These are phyloP conservation scores for Turritis glabra DNA, from an alignment of 345 rosid genomes.

Conservation along the genomic window DNA sequence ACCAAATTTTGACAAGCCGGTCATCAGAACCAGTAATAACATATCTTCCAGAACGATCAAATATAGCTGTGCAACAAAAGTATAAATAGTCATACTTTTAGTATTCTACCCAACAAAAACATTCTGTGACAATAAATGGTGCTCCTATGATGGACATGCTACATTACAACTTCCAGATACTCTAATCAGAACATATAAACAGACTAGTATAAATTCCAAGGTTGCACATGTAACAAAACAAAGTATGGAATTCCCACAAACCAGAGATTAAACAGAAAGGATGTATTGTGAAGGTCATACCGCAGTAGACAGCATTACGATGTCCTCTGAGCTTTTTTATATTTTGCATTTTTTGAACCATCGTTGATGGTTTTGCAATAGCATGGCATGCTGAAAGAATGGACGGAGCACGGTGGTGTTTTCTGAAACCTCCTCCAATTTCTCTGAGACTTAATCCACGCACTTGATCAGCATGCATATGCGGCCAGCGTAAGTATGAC, in stretches of 20 bases:
- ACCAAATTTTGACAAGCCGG: constrained; percentile 99
- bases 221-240: constrained; percentile 24
- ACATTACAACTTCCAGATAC: constrained; percentile 22
- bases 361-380: constrained; percentile 85
- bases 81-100: constrained; percentile 18
- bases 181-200: neutral
- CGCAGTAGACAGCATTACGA: constrained; percentile 97
- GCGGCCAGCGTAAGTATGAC: constrained; percentile 89
- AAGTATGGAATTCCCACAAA: constrained; percentile 28
- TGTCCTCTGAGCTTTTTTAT: constrained; percentile 90
- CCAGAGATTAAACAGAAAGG: constrained; percentile 15
- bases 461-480: constrained; percentile 91
- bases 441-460: constrained; percentile 93
- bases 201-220: neutral
- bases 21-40: constrained; percentile 98
- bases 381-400: constrained; percentile 87
- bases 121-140: constrained; percentile 8
- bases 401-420: constrained; percentile 97
- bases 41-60: constrained; percentile 94
- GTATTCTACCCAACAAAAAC: constrained; percentile 11
- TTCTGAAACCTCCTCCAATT: constrained; percentile 96
- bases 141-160: constrained; percentile 14
- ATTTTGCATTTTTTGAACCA: constrained; percentile 96
- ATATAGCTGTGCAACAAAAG: constrained; percentile 61
- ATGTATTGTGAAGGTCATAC: constrained; percentile 48